Base-by-base conservation (phyloP, 2,329 filamentous ascomycete species). In the Arachnomyces sp. region DNA sequence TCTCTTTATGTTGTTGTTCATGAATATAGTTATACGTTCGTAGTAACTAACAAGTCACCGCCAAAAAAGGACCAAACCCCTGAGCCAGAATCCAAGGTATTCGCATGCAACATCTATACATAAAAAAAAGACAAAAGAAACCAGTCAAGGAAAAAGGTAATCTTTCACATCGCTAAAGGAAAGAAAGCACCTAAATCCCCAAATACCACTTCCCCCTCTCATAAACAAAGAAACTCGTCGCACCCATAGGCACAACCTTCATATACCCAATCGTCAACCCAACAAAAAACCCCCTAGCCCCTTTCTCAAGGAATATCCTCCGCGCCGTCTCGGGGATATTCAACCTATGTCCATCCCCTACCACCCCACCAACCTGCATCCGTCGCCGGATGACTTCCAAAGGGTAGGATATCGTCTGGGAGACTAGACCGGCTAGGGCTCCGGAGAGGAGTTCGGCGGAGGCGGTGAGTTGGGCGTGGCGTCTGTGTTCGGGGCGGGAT, bases 301-400 rank as follows among this genome's bases (percentile, higher is more conserved):
- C 92, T 42, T 74, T 75, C 65, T 95, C 87, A 34, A 74, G 68
- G 51, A 80, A 80, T 47, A 98, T 92, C 57, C 80, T 74, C 48
- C 66, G 68, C 3, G 81, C 81, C 1, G 90, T 94, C 66, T 96
- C 90, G 12, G 69, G 67, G 48, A 98, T 86, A 37, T 80, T 73
- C 34, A 95, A 65, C 34, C 85, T 72, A 52, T 79, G 86, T 0
- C 90, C 89, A 59, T 96, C 89, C 1, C 92, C 92, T 1, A 96
- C 87, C 0, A 90, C 89, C 8, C 90, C 92, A 35, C 87, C 86
- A 11, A 98, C 92, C 61, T 98, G 92, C 90, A 98, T 96, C 35
- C 92, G 75, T 48, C 92, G 75, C 44, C 92, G 73, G 43, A 96
- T 84, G 12, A 98, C 86, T 62, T 98, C 92, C 2, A 98, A 72